Evolutionary conservation across 345 rosid species (phyloP).

Genomic region (Viola odorata): DNA sequence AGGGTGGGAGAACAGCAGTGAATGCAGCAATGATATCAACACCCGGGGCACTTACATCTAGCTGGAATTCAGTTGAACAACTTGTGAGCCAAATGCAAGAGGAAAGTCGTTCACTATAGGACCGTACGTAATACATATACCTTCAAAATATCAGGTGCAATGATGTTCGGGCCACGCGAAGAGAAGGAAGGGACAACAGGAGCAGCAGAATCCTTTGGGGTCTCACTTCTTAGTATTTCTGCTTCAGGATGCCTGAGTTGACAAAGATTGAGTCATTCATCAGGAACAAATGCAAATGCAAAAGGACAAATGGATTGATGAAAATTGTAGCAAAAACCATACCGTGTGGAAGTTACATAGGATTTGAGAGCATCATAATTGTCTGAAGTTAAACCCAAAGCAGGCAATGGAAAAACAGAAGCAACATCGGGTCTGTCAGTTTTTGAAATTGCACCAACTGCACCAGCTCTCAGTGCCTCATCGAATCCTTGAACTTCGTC

Average conservation of each 20-base stretch:
- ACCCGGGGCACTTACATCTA: slow-evolving; percentile 37
- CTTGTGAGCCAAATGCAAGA: not conserved
- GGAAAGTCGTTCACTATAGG: not conserved
- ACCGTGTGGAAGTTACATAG: not conserved
- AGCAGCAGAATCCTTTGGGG: slow-evolving; percentile 6
- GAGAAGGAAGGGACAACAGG: slow-evolving; percentile 27
- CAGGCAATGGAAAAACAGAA: not conserved
- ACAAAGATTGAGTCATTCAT: not conserved
- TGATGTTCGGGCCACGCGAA: slow-evolving; percentile 30
- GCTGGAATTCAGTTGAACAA: slow-evolving; percentile 4
- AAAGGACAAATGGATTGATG: not conserved
- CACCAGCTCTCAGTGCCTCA: not conserved
- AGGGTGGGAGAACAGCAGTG: slow-evolving; percentile 15
- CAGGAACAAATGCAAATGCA: not conserved
- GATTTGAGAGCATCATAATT: not conserved
- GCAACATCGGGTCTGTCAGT: not conserved
- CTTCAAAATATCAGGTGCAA: slow-evolving; percentile 29
- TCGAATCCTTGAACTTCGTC: not conserved
- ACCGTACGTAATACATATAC: slow-evolving; percentile 1
- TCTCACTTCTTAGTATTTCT: slow-evolving; percentile 17
- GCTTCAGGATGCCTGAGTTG: slow-evolving; percentile 11
- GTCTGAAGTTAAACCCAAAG: not conserved
- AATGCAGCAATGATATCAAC: slow-evolving; percentile 33
- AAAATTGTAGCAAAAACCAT: not conserved
- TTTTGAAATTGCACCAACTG: not conserved